phyloP scores from a whole-genome alignment of 352 stramenopile species.

The Pythium aquatile region DNA sequence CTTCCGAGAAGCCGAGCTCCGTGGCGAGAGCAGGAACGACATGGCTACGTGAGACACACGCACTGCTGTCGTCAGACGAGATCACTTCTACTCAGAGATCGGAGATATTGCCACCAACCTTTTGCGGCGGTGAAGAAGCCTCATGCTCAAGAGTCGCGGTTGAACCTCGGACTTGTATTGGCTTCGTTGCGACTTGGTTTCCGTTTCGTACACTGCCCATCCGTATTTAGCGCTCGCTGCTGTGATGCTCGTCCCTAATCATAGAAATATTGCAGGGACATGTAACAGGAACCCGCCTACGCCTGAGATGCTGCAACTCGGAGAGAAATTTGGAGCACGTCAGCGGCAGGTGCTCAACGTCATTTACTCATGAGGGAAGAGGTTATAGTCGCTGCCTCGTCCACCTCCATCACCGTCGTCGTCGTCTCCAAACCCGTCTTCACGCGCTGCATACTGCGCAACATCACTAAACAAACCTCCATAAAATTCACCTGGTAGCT shows the following conservation, averaged over 20 bases:
- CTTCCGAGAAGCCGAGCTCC: slow-evolving; percentile 2
- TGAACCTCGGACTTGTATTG: not conserved
- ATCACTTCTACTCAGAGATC: not conserved
- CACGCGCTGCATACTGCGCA: slow-evolving; percentile 25
- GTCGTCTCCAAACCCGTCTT: slow-evolving; percentile 13
- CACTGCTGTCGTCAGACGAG: not conserved
- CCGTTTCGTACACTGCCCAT: not conserved
- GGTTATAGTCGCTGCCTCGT: slow-evolving; percentile 19
- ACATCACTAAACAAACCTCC: slow-evolving; percentile 73
- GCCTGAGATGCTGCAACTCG: not conserved
- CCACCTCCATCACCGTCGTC: slow-evolving; percentile 16
- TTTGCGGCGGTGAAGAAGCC: not conserved
- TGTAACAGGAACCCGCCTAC: not conserved
- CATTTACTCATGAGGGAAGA: slow-evolving; percentile 22
- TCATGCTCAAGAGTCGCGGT: not conserved
- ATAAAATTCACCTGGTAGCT: slow-evolving; percentile 86
- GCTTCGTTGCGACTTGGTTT: not conserved
- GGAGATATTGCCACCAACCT: not conserved
- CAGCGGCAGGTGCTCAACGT: not conserved
- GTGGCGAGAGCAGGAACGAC: slow-evolving; percentile 23
- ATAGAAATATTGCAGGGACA: slow-evolving; percentile 15
- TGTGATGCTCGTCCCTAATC: slow-evolving; percentile 10
- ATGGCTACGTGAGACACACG: slow-evolving; percentile 4
- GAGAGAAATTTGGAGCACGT: not conserved
- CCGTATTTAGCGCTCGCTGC: not conserved